These are phyloP conservation scores for Santalum album DNA, from an alignment of 164 flowering plant genomes.

Conservation along the genomic window DNA sequence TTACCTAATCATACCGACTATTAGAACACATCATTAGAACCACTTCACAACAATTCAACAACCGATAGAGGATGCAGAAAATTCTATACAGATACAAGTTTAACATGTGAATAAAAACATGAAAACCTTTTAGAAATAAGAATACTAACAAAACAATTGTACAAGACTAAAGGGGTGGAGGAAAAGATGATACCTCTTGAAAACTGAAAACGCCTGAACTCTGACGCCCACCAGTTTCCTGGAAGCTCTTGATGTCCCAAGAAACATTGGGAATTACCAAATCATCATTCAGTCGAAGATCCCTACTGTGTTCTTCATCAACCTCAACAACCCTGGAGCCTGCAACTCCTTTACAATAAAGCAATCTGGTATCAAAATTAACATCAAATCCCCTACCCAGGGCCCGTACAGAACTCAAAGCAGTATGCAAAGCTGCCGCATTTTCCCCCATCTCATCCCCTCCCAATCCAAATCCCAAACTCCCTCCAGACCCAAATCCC, in stretches of 20 bases:
- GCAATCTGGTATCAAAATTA: constrained; percentile 66
- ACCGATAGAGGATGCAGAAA: no score
- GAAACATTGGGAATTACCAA: constrained; percentile 54
- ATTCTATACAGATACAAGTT: no score
- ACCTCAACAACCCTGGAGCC: constrained; percentile 62
- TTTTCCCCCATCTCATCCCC: constrained; percentile 53
- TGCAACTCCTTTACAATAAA: constrained; percentile 72
- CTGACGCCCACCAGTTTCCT: constrained; percentile 36
- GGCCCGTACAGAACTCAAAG: constrained; percentile 57
- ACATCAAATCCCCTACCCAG: constrained; percentile 82
- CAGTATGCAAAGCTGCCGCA: constrained; percentile 58
- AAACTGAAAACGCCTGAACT: constrained; percentile 45
- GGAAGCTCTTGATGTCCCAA: constrained; percentile 44
- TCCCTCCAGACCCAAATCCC: constrained; percentile 1
- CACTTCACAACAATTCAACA: no score
- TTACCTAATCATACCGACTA: no score
- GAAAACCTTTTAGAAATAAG: no score
- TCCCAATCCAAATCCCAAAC: constrained; percentile 5
- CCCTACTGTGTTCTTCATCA: constrained; percentile 48
- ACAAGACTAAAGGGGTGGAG: background rate
- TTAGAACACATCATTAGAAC: no score
- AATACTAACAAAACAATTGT: no score
- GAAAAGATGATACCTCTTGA: constrained; percentile 35
- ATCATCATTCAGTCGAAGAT: constrained; percentile 40
- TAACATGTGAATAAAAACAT: no score